Evolutionary conservation across 495 filamentous ascomycete species (phyloP).

Genomic region (Penicillium crystallinum): DNA sequence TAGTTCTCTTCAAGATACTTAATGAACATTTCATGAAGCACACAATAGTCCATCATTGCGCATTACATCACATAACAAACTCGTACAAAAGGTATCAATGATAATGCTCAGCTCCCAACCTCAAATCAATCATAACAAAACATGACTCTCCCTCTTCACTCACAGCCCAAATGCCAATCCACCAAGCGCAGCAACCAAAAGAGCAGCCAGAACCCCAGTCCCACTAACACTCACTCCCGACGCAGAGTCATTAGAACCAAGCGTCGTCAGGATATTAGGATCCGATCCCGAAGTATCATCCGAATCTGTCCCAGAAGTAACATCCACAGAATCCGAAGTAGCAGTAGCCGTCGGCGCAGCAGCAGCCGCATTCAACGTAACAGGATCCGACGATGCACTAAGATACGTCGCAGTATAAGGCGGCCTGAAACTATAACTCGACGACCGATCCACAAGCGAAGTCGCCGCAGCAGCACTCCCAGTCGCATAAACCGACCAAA

Average conservation of each 20-base stretch:
- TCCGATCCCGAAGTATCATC: not conserved
- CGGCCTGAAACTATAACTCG: not conserved
- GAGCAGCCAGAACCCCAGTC: slow-evolving; percentile 1
- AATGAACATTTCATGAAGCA: not conserved
- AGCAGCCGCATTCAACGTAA: slow-evolving; percentile 1
- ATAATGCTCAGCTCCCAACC: not conserved
- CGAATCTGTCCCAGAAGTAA: not conserved
- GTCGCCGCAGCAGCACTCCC: slow-evolving; percentile 7
- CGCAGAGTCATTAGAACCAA: not conserved
- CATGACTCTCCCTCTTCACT: not conserved
- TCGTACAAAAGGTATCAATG: not conserved
- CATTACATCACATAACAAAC: not conserved
- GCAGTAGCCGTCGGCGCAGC: not conserved
- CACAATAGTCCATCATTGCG: not conserved
- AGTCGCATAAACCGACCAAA: slow-evolving; percentile 15
- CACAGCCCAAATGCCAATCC: slow-evolving; percentile 20
- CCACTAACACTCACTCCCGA: not conserved
- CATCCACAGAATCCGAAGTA: not conserved
- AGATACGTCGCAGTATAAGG: slow-evolving; percentile 19
- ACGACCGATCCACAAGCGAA: not conserved
- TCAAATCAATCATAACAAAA: not conserved
- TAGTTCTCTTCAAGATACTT: not conserved
- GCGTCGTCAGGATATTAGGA: not conserved
- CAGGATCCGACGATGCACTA: slow-evolving; percentile 9
- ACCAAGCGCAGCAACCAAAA: slow-evolving; percentile 10